Evolutionary conservation across 129 eudicot genomes (phyloP), one percentile per base, ranked within the genome.

Genomic region (Saposhnikovia divaricata): DNA sequence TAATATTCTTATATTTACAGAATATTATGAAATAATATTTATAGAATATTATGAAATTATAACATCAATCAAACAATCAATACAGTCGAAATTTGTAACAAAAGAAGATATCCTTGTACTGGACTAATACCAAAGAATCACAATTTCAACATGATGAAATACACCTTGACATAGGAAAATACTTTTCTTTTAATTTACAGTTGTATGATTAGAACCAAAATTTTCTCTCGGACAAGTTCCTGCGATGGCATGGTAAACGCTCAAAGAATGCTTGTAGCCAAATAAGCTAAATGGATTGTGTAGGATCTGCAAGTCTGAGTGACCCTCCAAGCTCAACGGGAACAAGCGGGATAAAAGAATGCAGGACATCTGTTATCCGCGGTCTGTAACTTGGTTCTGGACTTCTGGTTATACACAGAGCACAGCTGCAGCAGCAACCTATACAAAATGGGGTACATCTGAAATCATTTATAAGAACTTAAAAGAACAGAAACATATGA

Each of bases 401-500:
- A n/a, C n/a, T n/a, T n/a, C n/a, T 13, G 93, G 96, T 70, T 95
- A 97, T 45, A 95, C 93, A 84, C 98, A 95, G 18, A 95, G 81
- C 73, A 92, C 97, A 42, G 97, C 98, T 70, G 92, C 90, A n/a
- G 97, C 98, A 72, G 98, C 97, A 83, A 95, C 98, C 98, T 94
- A 47, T 21, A 57, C 8, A 76, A 59, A 57, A 43, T 78, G 16
- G 25, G 34, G 46, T 34, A 43, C 37, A 51, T 42, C 13, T 6
- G 18, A 0, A 78, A 65, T 59, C n/a, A 4, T 44, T 74, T 42
- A 31, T 31, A 5, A 15, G 43, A 45, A 79, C 66, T 63, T 6
- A 9, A 40, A 45, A 39, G 53, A 51, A 38, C 28, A 43, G 7
- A 42, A 6, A 28, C 14, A 42, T 9, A 4, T 9, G 50, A 65